Evolutionary conservation across 306 rosid species (phyloP), one percentile per base, ranked within the genome.

Genomic region (Ceratonia siliqua): DNA sequence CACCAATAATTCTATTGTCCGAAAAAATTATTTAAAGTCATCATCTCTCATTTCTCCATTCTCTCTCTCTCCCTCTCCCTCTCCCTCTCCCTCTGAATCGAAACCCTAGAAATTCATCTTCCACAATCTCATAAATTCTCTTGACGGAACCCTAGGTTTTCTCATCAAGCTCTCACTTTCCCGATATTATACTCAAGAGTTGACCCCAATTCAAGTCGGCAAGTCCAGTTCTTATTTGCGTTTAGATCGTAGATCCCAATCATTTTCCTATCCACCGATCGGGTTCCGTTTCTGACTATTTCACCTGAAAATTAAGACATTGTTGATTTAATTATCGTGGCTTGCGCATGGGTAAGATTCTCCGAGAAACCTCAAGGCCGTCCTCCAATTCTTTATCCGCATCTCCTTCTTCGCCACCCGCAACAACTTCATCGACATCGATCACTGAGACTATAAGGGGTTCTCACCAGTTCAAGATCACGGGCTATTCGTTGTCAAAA

Each of bases 391-490:
- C 83, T 1, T 68, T 89, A 1, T 72, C 80, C 18, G 48, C 86
- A 2, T 66, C 84, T 0, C 21, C 89, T 10, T 56, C 84, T 7
- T 68, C 85, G 6, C 62, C 79, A 0, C 91, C 97, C 35, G 67
- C 82, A 21, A 81, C 91, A 5, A 83, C 96, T 17, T 78, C 85
- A 6, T 92, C 97, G 53, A 84, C 90, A 13, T 86, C 96, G 72
- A 42, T 87, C 32, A 90, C 94, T 10, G 94, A 90, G 39, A 90
- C 98, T 5, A 82, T 85, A 22, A 82, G 81, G 77, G 98, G 96
- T 12, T 86, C 94, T 7, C 98, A 92, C 85, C 83, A 76, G n/a
- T 92, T 92, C 85, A 90, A 85, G 93, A 88, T 92, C 79, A 81
- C 74, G 14, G 98, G 96, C 8, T 92, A 92, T 79, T 82, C 91